These are phyloP conservation scores for Neofusicoccum parvum DNA, from an alignment of 2,329 filamentous ascomycete genomes.

Conservation along the genomic window DNA sequence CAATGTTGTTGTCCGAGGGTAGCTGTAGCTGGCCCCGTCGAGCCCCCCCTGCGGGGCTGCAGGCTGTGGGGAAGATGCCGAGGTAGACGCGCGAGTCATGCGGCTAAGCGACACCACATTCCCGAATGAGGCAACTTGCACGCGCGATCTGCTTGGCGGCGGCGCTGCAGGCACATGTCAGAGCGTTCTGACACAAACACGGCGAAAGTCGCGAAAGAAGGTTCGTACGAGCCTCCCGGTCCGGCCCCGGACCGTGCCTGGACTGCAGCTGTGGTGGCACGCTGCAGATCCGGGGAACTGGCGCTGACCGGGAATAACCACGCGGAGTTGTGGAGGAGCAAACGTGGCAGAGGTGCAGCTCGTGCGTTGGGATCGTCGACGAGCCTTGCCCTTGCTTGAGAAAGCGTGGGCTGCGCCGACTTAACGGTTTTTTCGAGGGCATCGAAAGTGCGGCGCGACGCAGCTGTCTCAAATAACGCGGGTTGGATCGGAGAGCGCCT, in stretches of 20 bases:
- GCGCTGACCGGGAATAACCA: too few species aligned
- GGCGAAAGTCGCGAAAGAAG: background rate
- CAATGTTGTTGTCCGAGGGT: background rate
- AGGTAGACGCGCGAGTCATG: conserved; percentile 1
- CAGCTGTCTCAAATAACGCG: background rate
- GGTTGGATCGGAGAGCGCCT: background rate
- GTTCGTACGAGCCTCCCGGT: background rate
- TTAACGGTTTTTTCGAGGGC: background rate
- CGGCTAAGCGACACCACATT: too few species aligned
- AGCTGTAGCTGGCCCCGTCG: background rate
- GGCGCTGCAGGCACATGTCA: too few species aligned
- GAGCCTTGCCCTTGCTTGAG: background rate
- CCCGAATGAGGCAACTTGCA: too few species aligned
- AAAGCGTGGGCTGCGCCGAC: background rate
- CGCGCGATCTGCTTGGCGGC: too few species aligned
- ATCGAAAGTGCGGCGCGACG: background rate
- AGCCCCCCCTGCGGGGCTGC: background rate
- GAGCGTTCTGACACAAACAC: too few species aligned
- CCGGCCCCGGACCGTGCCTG: too few species aligned
- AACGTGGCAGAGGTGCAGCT: too few species aligned
- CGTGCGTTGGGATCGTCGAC: too few species aligned
- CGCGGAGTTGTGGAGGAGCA: too few species aligned
- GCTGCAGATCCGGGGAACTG: background rate
- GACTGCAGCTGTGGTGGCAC: too few species aligned
- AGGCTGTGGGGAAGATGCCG: conserved; percentile 1